Evolutionary conservation across 192 early-diverging fungal genomes (phyloP).

Genomic region (Spinellus fusiger): DNA sequence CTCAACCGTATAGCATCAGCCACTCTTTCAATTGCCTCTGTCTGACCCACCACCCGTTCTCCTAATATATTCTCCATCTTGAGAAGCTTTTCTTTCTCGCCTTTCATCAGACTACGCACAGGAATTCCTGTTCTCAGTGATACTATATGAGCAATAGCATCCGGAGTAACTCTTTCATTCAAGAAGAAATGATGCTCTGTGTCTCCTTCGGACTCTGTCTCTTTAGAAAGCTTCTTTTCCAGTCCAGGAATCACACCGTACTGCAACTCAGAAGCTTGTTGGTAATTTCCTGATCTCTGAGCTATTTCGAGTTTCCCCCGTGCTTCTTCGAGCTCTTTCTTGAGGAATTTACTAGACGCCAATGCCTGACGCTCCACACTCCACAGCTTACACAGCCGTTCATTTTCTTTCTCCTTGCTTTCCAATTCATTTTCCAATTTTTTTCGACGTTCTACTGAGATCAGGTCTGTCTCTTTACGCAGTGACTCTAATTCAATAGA

Average conservation of each 20-base stretch:
- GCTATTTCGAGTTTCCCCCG: constrained; percentile 68
- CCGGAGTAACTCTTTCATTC: constrained; percentile 76
- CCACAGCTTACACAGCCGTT: constrained; percentile 57
- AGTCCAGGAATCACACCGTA: constrained; percentile 74
- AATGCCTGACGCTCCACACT: constrained; percentile 63
- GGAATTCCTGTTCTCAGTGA: constrained; percentile 75
- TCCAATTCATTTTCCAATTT: constrained; percentile 53
- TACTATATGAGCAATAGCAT: constrained; percentile 72
- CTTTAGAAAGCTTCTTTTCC: constrained; percentile 57
- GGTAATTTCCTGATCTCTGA: constrained; percentile 68
- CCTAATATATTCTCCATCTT: constrained; percentile 62
- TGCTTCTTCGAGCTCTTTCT: constrained; percentile 65
- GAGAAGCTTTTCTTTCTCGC: constrained; percentile 65
- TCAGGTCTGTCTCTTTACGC: constrained; percentile 68
- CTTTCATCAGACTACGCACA: constrained; percentile 61
- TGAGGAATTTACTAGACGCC: constrained; percentile 60
- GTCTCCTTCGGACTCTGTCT: constrained; percentile 25
- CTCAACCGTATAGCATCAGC: constrained; percentile 82
- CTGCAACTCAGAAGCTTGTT: constrained; percentile 66
- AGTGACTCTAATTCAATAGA: constrained; percentile 77
- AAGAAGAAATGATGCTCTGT: constrained; percentile 55
- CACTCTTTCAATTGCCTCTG: constrained; percentile 85
- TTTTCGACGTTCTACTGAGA: constrained; percentile 58
- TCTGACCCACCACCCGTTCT: constrained; percentile 78
- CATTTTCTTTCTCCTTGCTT: constrained; percentile 53